phyloP scores from a whole-genome alignment of 495 filamentous ascomycete species.

The Aspergillus nidulans region DNA sequence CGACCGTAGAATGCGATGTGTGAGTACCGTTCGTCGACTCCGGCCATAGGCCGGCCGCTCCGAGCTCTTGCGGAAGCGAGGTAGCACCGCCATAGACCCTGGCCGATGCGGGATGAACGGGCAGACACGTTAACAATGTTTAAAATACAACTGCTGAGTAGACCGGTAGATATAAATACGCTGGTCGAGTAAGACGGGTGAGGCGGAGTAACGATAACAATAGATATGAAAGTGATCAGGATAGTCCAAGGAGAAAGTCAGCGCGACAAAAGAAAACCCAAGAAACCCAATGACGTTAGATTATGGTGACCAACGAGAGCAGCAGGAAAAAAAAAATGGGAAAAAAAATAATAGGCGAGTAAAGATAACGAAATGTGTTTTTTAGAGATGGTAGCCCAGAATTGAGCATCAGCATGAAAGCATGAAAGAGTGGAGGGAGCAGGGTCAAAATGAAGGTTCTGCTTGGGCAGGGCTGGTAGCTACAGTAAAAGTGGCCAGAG shows the following conservation, averaged over 20 bases:
- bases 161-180: neutral
- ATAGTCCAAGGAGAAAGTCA: neutral
- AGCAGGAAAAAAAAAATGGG: neutral
- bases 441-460: slow-evolving; percentile 3
- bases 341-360: neutral
- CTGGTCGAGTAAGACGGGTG: neutral
- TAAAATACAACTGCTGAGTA: neutral
- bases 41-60: slow-evolving; percentile 24
- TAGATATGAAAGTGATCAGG: neutral
- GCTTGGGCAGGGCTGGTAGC: neutral
- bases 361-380: neutral
- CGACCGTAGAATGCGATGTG: slow-evolving; percentile 52
- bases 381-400: neutral
- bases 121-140: neutral
- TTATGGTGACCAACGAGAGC: neutral
- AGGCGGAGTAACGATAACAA: neutral
- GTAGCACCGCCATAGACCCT: slow-evolving; percentile 25
- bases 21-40: slow-evolving; percentile 29
- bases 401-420: neutral
- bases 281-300: slow-evolving; percentile 3
- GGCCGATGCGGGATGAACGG: neutral
- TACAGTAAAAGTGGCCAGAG: neutral
- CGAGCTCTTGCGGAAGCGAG: slow-evolving; percentile 28
- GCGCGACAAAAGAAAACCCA: neutral
- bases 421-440: neutral